Evolutionary conservation across 805 yeast species (phyloP).

Genomic region (Saturnispora bothae): DNA sequence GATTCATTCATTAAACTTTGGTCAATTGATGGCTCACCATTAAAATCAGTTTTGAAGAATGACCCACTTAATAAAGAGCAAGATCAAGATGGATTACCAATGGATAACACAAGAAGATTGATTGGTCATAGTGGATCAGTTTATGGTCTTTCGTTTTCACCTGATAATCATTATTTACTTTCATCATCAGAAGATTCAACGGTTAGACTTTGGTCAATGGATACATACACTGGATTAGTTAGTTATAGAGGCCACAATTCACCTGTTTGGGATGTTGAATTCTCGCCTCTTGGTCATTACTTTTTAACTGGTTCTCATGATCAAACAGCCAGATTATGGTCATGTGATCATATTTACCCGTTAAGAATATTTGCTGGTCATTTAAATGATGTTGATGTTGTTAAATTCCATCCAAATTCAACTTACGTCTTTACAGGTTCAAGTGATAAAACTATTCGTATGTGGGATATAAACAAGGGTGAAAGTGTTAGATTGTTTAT

Average conservation of each 20-base stretch:
- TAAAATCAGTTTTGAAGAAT: conserved; percentile 47
- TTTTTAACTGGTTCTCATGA: conserved; percentile 98
- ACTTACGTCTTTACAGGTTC: conserved; percentile 92
- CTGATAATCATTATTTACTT: conserved; percentile 73
- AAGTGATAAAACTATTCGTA: conserved; percentile 86
- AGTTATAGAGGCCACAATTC: conserved; percentile 94
- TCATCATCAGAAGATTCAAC: conserved; percentile 89
- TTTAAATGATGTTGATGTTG: conserved; percentile 89
- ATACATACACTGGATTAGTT: conserved; percentile 79
- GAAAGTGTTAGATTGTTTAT: conserved; percentile 82
- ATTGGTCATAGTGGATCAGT: conserved; percentile 95
- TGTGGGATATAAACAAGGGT: conserved; percentile 96
- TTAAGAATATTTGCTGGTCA: conserved; percentile 95
- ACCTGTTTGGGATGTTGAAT: conserved; percentile 96
- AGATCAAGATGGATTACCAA: conserved; percentile 23
- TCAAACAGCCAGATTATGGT: conserved; percentile 96
- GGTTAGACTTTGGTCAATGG: conserved; percentile 87
- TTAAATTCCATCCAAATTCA: conserved; percentile 92
- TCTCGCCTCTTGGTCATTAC: conserved; percentile 92
- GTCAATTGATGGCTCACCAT: conserved; percentile 86
- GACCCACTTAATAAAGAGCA: conserved; percentile 35
- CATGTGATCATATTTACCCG: conserved; percentile 95
- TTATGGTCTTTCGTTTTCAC: conserved; percentile 81
- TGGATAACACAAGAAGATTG: conserved; percentile 36
- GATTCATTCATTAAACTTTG: conserved; percentile 86